Evolutionary conservation across 805 yeast species (phyloP).

Genomic region (Yamadazyma insecticola): DNA sequence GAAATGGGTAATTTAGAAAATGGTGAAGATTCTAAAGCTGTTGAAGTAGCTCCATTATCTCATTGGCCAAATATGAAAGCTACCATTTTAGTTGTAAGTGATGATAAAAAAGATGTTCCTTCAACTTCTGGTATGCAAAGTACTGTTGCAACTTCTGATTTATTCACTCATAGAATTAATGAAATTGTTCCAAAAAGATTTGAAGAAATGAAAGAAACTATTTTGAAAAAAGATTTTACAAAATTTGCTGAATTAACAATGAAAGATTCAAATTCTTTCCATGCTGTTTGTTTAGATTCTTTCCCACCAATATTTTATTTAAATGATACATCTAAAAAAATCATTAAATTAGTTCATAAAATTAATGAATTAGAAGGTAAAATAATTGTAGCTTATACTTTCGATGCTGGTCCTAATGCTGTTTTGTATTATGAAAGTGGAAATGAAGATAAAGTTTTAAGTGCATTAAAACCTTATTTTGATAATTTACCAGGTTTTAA

Average conservation of each 20-base stretch:
- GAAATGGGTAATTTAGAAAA: slow-evolving; percentile 79
- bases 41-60: slow-evolving; percentile 74
- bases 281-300: slow-evolving; percentile 95
- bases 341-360: slow-evolving; percentile 72
- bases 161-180: slow-evolving; percentile 74
- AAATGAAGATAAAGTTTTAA: slow-evolving; percentile 70
- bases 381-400: slow-evolving; percentile 90
- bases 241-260: slow-evolving; percentile 87
- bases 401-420: slow-evolving; percentile 99
- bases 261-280: slow-evolving; percentile 96
- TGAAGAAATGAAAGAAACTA: slow-evolving; percentile 74
- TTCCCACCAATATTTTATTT: slow-evolving; percentile 93
- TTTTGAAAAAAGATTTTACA: slow-evolving; percentile 67
- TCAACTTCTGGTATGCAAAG: slow-evolving; percentile 96
- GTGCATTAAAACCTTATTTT: slow-evolving; percentile 61
- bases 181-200: slow-evolving; percentile 86
- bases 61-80: slow-evolving; percentile 97
- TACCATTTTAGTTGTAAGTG: slow-evolving; percentile 86
- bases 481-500: slow-evolving; percentile 68
- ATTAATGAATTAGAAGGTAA: slow-evolving; percentile 66
- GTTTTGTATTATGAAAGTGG: slow-evolving; percentile 82
- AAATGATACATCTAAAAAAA: slow-evolving; percentile 83
- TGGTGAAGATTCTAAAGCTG: slow-evolving; percentile 94
- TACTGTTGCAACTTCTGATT: slow-evolving; percentile 84
- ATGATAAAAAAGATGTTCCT: slow-evolving; percentile 90